A percentile compares a stretch with the other conserved stretches of the same genome.
phyloP scores from a whole-genome alignment of 129 eudicot species.

The Escallonia rubra region DNA sequence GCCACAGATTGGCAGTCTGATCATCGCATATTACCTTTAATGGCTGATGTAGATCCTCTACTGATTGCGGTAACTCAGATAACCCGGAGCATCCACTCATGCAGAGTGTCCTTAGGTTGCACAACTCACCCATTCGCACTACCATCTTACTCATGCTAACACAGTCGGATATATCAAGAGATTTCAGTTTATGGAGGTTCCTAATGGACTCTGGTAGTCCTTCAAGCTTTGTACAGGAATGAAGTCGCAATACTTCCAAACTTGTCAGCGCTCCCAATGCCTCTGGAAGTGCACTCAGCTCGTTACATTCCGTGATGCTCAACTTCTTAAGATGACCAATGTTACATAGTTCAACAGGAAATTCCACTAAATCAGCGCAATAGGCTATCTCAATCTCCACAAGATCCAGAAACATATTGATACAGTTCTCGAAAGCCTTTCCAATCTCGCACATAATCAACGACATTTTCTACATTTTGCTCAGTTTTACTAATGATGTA shows the following conservation, averaged over 20 bases:
- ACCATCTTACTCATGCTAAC: conserved; percentile 20
- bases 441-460: conserved; percentile 21
- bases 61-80: conserved; percentile 24
- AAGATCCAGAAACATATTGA: conserved; percentile 28
- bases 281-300: conserved; percentile 10
- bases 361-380: conserved; percentile 10
- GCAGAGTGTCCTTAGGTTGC: conserved; percentile 19
- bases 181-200: conserved; percentile 18
- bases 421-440: conserved; percentile 6
- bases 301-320: conserved; percentile 16
- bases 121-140: conserved; percentile 18
- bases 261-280: conserved; percentile 27
- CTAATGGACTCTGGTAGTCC: conserved; percentile 30
- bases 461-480: conserved; percentile 41
- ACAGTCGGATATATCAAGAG: conserved; percentile 37
- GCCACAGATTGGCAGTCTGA: conserved; percentile 25
- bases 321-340: conserved; percentile 9
- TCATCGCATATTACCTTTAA: conserved; percentile 35
- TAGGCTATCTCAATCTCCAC: conserved; percentile 13
- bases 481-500: conserved; percentile 16
- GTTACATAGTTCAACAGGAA: conserved; percentile 6
- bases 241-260: conserved; percentile 32
- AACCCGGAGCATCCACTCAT: conserved; percentile 38
- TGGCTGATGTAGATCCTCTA: conserved; percentile 11
- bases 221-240: conserved; percentile 29